phyloP scores from a whole-genome alignment of 371 early-diverging fungal species.

The Mortierella sp. region DNA sequence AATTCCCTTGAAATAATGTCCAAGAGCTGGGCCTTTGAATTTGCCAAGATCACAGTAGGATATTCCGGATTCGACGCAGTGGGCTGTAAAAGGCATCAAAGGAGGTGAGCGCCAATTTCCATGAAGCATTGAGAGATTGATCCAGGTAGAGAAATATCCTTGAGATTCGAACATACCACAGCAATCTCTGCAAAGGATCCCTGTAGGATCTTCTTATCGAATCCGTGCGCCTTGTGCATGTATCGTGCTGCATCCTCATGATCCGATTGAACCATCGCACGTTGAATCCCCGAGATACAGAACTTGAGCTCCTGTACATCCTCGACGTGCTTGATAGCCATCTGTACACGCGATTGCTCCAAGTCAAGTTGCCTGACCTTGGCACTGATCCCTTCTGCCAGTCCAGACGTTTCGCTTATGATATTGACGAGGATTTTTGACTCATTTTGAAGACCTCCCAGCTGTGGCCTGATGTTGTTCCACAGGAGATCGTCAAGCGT shows the following conservation, averaged over 20 bases:
- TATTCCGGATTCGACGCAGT: constrained; percentile 72
- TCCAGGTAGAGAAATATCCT: too few species aligned
- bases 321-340: constrained; percentile 74
- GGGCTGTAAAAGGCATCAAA: constrained; percentile 49
- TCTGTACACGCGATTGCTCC: constrained; percentile 81
- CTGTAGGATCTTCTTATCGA: constrained; percentile 73
- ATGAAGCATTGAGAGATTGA: too few species aligned
- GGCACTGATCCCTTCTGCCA: constrained; percentile 84
- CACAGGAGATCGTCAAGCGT: too few species aligned
- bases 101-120: neutral
- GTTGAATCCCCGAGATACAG: constrained; percentile 77
- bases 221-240: constrained; percentile 72
- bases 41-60: constrained; percentile 70
- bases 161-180: constrained; percentile 46
- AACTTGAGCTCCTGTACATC: constrained; percentile 82
- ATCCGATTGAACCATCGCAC: constrained; percentile 75
- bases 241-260: constrained; percentile 81
- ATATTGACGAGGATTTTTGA: constrained; percentile 67
- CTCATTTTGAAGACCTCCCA: constrained; percentile 62
- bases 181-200: constrained; percentile 79
- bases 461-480: constrained; percentile 65
- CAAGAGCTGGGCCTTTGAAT: constrained; percentile 70
- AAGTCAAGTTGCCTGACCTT: constrained; percentile 86
- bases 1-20: constrained; percentile 80
- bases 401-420: constrained; percentile 72